A percentile compares a stretch with the other conserved stretches of the same genome.
phyloP scores from a whole-genome alignment of 805 yeast species.

The Lachancea fermentati region DNA sequence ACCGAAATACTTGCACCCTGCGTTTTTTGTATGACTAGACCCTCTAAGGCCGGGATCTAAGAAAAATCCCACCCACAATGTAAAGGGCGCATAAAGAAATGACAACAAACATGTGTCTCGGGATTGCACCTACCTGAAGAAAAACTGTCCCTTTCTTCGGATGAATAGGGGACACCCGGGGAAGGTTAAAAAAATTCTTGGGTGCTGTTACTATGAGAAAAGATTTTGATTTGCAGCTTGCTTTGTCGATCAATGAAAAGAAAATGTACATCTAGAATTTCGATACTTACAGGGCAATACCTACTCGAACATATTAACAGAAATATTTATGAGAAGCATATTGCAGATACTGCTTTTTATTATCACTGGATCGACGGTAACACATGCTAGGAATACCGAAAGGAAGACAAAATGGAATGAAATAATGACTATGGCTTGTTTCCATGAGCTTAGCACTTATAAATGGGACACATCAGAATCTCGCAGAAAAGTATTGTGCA shows the following conservation, averaged over 20 bases:
- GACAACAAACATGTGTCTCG: too few species aligned
- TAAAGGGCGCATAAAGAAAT: background rate
- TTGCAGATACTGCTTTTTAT: background rate
- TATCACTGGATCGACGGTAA: background rate
- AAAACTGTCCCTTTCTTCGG: too few species aligned
- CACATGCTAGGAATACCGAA: background rate
- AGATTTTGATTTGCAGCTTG: too few species aligned
- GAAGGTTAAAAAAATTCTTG: too few species aligned
- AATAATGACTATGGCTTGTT: conserved; percentile 5
- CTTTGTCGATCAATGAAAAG: too few species aligned
- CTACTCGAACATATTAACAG: too few species aligned
- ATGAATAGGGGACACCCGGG: too few species aligned
- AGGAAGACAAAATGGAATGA: conserved; percentile 4
- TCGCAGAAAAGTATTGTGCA: conserved; percentile 3
- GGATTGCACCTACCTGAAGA: too few species aligned
- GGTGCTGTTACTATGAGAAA: too few species aligned
- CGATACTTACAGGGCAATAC: too few species aligned
- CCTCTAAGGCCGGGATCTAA: background rate
- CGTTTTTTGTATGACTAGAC: background rate
- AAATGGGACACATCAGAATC: conserved; percentile 1
- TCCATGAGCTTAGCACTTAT: conserved; percentile 1
- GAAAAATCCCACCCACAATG: background rate
- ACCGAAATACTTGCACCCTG: background rate
- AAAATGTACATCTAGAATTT: too few species aligned
- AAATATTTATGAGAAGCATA: too few species aligned